Evolutionary conservation across 2,329 filamentous ascomycete species (phyloP), one percentile per base, ranked within the genome.

Genomic region (Cordyceps militaris): DNA sequence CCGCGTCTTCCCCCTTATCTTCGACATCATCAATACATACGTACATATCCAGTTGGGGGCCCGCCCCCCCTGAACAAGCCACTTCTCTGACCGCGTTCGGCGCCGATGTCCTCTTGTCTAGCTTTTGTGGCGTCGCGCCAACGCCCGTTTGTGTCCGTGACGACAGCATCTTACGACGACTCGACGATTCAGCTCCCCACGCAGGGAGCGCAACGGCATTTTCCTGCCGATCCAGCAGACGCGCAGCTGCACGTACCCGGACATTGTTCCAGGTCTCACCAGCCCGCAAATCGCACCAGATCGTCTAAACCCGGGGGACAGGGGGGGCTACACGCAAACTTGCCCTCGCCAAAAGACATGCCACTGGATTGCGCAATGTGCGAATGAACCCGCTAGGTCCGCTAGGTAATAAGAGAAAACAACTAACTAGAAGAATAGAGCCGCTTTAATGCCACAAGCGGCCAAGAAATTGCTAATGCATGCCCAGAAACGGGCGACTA

Each of bases 121-220:
- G 36, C 38, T 30, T 48, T 38, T 56, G 53, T 56, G 53, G 53
- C 53, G 53, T 40, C 34, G 21, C 19, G 9, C 13, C 50, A n/a
- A n/a, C 21, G 26, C 40, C 34, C 49, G 14, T 52, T 42, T 30
- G 9, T 13, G 23, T n/a, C 24, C 44, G 53, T 56, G 42, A 56
- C 53, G 53, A 56, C 53, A 56, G 43, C 53, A 40, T 56, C 43
- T 56, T 47, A 56, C 53, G 53, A 42, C 38, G 51, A 54, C 51
- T 34, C 9, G 28, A 4, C 16, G 19, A 11, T 16, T 34, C 40
- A 32, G 19, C 46, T 21, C 28, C 48, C 23, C 16, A 21, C 21
- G 30, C 19, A 24, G 40, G 46, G 40, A 26, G 13, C 42, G 13
- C 26, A n/a, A 43, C 51, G 51, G 51, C 51, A 54, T n/a, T 44